Percentiles rank a stretch among this genome's conserved stretches.
Evolutionary conservation across 129 eudicot genomes (phyloP).

Genomic region (Sambucus nigra): DNA sequence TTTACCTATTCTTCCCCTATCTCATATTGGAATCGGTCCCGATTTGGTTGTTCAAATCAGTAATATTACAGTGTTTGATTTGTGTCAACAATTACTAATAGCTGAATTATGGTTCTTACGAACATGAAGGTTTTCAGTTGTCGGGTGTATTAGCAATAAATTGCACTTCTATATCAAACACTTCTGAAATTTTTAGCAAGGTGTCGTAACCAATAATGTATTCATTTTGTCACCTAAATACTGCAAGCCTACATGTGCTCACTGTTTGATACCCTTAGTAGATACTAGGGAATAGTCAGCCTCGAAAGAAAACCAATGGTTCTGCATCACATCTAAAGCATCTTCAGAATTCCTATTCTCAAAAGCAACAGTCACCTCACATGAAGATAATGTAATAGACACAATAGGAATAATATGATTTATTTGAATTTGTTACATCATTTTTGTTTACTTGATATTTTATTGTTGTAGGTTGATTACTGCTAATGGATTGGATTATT

Average conservation of each 20-base stretch:
- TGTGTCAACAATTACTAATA: background rate
- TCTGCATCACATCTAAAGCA: conserved; percentile 49
- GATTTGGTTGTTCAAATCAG: too few relatives aligned
- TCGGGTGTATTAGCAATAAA: conserved; percentile 55
- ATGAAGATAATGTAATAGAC: conserved; percentile 65
- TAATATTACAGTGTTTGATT: too few relatives aligned
- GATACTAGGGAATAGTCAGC: conserved; percentile 53
- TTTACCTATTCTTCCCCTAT: too few relatives aligned
- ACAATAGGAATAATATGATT: background rate
- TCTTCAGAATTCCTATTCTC: conserved; percentile 62
- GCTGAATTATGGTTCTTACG: conserved; percentile 12
- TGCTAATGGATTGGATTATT: conserved; percentile 91
- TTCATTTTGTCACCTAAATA: background rate
- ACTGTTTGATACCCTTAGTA: conserved; percentile 18
- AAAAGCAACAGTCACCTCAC: conserved; percentile 32
- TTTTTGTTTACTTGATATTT: background rate
- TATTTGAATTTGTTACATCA: background rate
- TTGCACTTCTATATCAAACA: conserved; percentile 57
- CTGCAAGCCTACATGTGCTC: conserved; percentile 14
- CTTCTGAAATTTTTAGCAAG: conserved; percentile 68
- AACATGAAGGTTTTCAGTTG: conserved; percentile 45
- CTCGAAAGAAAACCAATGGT: conserved; percentile 38
- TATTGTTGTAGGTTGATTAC: conserved; percentile 52
- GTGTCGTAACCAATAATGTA: conserved; percentile 18
- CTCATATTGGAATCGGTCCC: too few relatives aligned